Base-by-base conservation (phyloP, 441 rosid genomes). In the Populus hybrid region DNA sequence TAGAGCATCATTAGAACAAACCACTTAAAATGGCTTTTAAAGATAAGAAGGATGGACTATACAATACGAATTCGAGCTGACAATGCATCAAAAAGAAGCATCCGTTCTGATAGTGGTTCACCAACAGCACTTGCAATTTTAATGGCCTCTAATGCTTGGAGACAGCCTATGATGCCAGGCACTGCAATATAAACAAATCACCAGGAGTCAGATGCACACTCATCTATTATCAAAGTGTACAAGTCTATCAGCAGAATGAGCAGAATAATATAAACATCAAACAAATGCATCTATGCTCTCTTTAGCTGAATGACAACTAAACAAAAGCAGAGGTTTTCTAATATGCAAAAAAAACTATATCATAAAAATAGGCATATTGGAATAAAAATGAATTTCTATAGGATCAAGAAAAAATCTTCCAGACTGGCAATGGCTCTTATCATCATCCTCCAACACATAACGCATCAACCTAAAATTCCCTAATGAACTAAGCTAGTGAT, bases 101-200 rank as follows among this genome's bases (percentile, higher is more conserved):
- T 94, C 82, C 95, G 83, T 79, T 87, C 94, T 16, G 99, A 88
- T 40, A 95, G 91, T 69, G 98, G 91, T 76, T 94, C 99, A 23
- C 99, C 99, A 77, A 94, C 80, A 79, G 77, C 85, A 81, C 91
- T 86, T 8, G 98, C 97, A 50, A 96, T 93, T 87, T 96, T 96
- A 69, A 94, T 86, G 73, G 97, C 95, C 85, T 96, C 99, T 23
- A 94, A 84, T 24, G 95, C 99, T 88, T 96, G 97, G 72, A 96
- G 95, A 85, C 98, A 94, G 77, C 99, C 99, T 77, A 96, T 90
- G 74, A 90, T 84, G 75, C 98, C 99, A 20, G 99, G 99, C 70
- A 96, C 99, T 94, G 93, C 83, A 68, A 50, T 10, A 67, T 3
- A 36, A 67, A 54, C 63, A 69, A 42, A 54, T 64, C 10, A 75